These are phyloP conservation scores for Phytophthora podocarpi DNA, from an alignment of 352 stramenopile species.

Conservation along the genomic window DNA sequence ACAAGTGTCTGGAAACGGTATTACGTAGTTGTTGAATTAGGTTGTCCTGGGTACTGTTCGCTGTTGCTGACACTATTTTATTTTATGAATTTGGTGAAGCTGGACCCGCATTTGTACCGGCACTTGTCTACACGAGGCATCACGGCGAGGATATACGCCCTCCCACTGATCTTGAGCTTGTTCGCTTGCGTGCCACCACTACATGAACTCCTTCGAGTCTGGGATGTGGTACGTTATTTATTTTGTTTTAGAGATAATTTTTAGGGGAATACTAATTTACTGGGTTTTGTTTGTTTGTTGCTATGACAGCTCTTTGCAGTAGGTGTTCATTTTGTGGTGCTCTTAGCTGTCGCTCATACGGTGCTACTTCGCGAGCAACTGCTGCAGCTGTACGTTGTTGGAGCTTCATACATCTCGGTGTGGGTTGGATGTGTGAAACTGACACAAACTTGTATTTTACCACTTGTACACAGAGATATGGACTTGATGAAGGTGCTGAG, in stretches of 20 bases:
- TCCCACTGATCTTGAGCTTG: conserved; percentile 89
- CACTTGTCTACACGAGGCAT: conserved; percentile 81
- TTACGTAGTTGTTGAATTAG: neutral
- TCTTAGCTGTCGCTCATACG: conserved; percentile 89
- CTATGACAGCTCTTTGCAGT: conserved; percentile 89
- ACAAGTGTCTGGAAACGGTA: conserved; percentile 81
- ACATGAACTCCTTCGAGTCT: conserved; percentile 88
- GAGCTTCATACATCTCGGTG: neutral
- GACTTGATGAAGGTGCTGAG: conserved; percentile 91
- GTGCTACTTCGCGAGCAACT: conserved; percentile 87
- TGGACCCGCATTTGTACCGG: conserved; percentile 82
- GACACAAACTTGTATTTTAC: neutral
- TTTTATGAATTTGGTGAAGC: conserved; percentile 28
- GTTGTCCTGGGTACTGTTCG: neutral
- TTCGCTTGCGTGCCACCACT: conserved; percentile 91
- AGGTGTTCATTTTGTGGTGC: conserved; percentile 91
- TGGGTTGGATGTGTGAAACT: neutral
- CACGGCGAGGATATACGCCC: conserved; percentile 85
- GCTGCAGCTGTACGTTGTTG: conserved; percentile 65
- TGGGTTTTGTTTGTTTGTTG: neutral
- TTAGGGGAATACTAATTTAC: too few species aligned
- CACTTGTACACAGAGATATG: conserved; percentile 58
- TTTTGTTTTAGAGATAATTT: too few species aligned
- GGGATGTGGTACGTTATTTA: conserved; percentile 78
- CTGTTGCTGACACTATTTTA: neutral